Base-by-base conservation (phyloP, 1,284 basidiomycete species). In the Ceratobasidium sp. region DNA sequence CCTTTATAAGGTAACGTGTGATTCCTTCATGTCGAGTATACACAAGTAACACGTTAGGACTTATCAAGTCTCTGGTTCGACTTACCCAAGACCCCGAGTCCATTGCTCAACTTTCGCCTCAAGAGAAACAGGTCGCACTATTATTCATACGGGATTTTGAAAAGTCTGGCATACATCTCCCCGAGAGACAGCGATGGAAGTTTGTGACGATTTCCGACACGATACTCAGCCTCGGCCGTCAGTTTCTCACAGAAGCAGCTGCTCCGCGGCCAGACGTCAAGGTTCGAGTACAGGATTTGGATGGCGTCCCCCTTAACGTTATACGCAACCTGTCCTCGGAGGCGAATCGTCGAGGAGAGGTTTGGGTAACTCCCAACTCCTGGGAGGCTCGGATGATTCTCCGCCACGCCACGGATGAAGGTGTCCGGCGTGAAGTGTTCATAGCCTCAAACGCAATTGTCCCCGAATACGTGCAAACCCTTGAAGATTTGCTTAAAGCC, bases 91-190 rank as follows among this genome's bases (percentile, higher is more conserved):
- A 80, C 38, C 38, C 73, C 46, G 61, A 80, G 75, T 75, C 76
- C 69, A 48, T 61, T 38, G 75, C 75, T 44, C 81, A 76, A 23
- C 76, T 78, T 60, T 81, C 75, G 72, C 80, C 69, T 38, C 49
- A 78, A 73, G 78, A 84, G 77, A 82, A 86, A 66, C 90, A 92
- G 78, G 95, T 97, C 1, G 95, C 96, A 21, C 84, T 92, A 25
- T 95, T 96, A 75, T 98, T 98, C 81, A 90, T 95, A 85, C 87
- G 92, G 62, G 97, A 99, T 83, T 99, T 99, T 82, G 94, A 98
- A 79, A 96, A 96, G 80, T 97, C 95, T 7, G 96, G 95, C 0
- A 97, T 99, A 76, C 87, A 96, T 79, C 85, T 98, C 4, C 91
- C 95, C 8, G 87, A 90, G 0, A 83, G 84, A 1, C 85, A 93